Evolutionary conservation across 2,329 filamentous ascomycete species (phyloP), one percentile per base, ranked within the genome.

Genomic region (Cercospora janseana): DNA sequence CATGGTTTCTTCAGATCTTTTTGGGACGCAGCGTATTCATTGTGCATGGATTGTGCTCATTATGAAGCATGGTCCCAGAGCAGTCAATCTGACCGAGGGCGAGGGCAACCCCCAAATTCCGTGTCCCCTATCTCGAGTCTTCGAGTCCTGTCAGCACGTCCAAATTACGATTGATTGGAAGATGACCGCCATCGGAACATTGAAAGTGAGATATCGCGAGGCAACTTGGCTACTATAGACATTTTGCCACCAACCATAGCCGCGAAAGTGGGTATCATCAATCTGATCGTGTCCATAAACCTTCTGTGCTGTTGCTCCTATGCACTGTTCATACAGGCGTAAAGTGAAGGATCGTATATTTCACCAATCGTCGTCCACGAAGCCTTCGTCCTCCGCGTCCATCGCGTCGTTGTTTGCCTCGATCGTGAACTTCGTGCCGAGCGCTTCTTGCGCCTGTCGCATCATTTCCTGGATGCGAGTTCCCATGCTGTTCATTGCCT

Each of bases 391-490:
- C 18, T 66, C 64, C 46, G 63, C 54, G 10, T 66, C 66, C 47
- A 60, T 55, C 29, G 59, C 62, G 12, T 70, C 66, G 5, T 49
- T 28, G 16, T 57, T 61, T 8, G 60, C 64, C 31, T 74, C 70
- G 6, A 69, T 57, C 23, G 72, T 67, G 21, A 73, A 63, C 51
- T 70, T 75, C 15, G 69, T 73, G 5, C 74, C 91, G 13, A 98
- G 71, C 1, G 93, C 93, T 68, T 93, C 86, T 60, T 86, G 86
- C 0, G 91, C 93, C 69, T 97, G 86, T 2, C 84, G 79, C 47
- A 98, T 94, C 86, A 98, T 89, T 26, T 85, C 86, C 64, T 87
- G 81, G 40, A 97, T 73, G 60, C 87, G 82, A 40, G 81, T 78
- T 65, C 93, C 94, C 69, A 97, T 83, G 20, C 85, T 81, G 41